Conservation (phyloP, 192 early-diverging fungal species). For the Powellomyces hirtus region DNA sequence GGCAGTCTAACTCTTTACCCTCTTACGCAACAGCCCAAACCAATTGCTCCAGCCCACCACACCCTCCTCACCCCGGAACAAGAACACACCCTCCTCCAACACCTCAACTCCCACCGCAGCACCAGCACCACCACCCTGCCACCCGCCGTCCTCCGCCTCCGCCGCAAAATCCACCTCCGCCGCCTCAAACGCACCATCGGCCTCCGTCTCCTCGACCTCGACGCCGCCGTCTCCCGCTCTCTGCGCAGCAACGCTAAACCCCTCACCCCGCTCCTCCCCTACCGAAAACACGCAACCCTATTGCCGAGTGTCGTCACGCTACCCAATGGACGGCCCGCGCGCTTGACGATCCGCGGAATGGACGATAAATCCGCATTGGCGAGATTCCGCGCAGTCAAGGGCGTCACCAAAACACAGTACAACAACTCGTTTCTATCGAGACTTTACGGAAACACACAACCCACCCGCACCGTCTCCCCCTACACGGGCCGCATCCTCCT, state of each 20-base stretch:
- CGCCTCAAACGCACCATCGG: conserved; percentile 65
- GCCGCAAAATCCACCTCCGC: conserved; percentile 56
- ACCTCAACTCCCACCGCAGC: conserved; percentile 41
- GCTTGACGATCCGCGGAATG: conserved; percentile 7
- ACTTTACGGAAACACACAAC: conserved; percentile 58
- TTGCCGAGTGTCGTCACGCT: conserved; percentile 11
- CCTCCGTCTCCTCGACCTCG: conserved; percentile 67
- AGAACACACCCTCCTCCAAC: conserved; percentile 56
- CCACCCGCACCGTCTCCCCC: conserved; percentile 53
- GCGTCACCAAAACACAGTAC: conserved; percentile 58
- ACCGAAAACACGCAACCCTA: background rate
- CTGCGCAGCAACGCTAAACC: conserved; percentile 23
- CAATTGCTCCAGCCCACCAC: background rate
- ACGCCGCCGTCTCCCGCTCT: conserved; percentile 43
- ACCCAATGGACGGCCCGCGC: conserved; percentile 6
- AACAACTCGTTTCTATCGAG: conserved; percentile 73
- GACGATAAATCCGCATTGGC: conserved; percentile 6
- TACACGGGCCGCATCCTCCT: conserved; percentile 72
- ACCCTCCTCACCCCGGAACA: conserved; percentile 41
- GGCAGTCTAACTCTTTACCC: background rate
- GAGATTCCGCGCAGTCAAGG: conserved; percentile 27
- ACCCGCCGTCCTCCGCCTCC: conserved; percentile 49
- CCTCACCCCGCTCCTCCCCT: background rate
- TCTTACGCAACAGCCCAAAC: conserved; percentile 1
- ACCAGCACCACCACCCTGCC: conserved; percentile 19